Percentiles rank a stretch among this genome's conserved stretches.
Evolutionary conservation across 768 basidiomycete species (phyloP).

Genomic region (Pleurotus salmoneostramineus): DNA sequence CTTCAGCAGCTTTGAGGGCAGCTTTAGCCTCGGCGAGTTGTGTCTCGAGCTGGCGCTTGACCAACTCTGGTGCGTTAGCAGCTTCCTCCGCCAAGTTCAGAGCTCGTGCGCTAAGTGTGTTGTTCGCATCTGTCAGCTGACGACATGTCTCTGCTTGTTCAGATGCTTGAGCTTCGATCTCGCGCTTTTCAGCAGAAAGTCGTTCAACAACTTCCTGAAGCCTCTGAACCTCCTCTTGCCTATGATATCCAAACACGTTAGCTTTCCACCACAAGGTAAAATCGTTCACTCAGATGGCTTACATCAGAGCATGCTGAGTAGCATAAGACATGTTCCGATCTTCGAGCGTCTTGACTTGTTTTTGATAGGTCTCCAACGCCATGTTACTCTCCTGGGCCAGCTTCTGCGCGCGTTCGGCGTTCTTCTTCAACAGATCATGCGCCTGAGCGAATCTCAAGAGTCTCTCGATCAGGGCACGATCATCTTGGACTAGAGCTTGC

Average conservation of each 20-base stretch:
- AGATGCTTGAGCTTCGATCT: constrained; percentile 62
- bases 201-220: constrained; percentile 63
- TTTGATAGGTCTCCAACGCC: constrained; percentile 87
- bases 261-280: constrained; percentile 9
- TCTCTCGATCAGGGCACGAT: constrained; percentile 79
- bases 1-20: constrained; percentile 57
- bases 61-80: constrained; percentile 48
- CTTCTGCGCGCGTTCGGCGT: constrained; percentile 89
- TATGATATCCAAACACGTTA: constrained; percentile 23
- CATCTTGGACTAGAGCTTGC: constrained; percentile 78
- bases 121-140: constrained; percentile 78
- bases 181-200: constrained; percentile 56
- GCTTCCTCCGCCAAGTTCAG: constrained; percentile 71
- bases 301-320: constrained; percentile 56
- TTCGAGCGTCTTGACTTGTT: constrained; percentile 78
- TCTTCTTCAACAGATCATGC: constrained; percentile 87
- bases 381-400: constrained; percentile 77
- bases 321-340: constrained; percentile 60
- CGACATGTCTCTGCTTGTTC: constrained; percentile 72
- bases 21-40: constrained; percentile 61
- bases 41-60: constrained; percentile 59
- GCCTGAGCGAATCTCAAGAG: constrained; percentile 83
- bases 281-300: constrained; percentile 18
- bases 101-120: constrained; percentile 66
- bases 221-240: constrained; percentile 62